A percentile compares a stretch with the other conserved stretches of the same genome.
These are phyloP conservation scores for Gastrodia elata DNA, from an alignment of 106 monocot genomes.

Conservation along the genomic window DNA sequence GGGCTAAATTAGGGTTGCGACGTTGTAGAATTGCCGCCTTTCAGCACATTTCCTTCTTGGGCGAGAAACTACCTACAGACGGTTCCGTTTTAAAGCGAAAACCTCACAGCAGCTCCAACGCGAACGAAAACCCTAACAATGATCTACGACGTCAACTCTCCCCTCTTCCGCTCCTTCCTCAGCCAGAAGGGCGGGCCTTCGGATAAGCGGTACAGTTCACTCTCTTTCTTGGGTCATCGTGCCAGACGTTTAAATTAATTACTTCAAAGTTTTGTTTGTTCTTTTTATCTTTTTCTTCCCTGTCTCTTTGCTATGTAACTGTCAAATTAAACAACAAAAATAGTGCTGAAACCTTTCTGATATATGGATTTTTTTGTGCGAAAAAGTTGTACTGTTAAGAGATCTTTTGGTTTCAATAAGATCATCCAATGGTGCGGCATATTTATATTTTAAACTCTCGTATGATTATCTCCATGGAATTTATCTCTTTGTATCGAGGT, in stretches of 20 bases:
- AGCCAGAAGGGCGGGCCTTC: constrained; percentile 70
- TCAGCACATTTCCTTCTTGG: no score
- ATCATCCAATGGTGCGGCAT: not conserved
- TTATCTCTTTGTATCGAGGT: not conserved
- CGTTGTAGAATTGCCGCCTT: no score
- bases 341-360: not conserved
- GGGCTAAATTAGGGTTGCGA: not conserved
- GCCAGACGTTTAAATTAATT: not conserved
- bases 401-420: not conserved
- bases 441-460: not conserved
- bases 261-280: not conserved
- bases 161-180: constrained; percentile 77
- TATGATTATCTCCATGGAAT: not conserved
- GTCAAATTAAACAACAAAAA: not conserved
- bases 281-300: not conserved
- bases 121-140: constrained; percentile 21
- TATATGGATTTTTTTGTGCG: not conserved
- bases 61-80: no score
- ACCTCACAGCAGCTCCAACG: not conserved
- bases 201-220: constrained; percentile 37
- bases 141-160: constrained; percentile 82
- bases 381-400: not conserved
- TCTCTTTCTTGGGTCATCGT: not conserved
- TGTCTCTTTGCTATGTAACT: not conserved
- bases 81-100: not conserved